Evolutionary conservation across 2,329 filamentous ascomycete species (phyloP).

Genomic region (Trichophyton schoenleinii): DNA sequence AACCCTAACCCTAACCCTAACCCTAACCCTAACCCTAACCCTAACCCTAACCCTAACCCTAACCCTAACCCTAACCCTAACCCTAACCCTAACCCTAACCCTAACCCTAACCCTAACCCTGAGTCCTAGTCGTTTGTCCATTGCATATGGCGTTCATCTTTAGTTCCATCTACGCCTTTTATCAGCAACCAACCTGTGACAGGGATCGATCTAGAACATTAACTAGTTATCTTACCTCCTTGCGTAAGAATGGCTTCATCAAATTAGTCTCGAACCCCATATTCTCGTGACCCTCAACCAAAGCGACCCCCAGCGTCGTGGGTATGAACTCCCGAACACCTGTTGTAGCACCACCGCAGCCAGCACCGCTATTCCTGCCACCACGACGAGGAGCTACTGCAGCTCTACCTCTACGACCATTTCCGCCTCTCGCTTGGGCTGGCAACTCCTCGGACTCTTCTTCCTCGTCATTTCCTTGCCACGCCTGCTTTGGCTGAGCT

Average conservation of each 20-base stretch:
- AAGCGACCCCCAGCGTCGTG: constrained; percentile 2
- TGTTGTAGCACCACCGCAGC: neutral
- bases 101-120: no score
- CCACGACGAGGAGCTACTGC: constrained; percentile 6
- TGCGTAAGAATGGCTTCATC: constrained; percentile 5
- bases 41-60: no score
- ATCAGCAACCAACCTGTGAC: constrained; percentile 3
- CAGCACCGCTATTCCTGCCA: constrained; percentile 7
- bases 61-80: no score
- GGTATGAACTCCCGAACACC: constrained; percentile 6
- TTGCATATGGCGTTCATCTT: constrained; percentile 5
- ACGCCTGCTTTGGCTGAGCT: constrained; percentile 6
- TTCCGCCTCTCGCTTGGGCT: constrained; percentile 6
- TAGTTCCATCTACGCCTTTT: constrained; percentile 5
- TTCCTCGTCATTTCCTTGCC: constrained; percentile 7
- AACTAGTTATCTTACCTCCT: constrained; percentile 3
- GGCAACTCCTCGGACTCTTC: constrained; percentile 8
- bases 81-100: no score
- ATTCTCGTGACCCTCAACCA: constrained; percentile 5
- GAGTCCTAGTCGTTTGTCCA: constrained; percentile 5
- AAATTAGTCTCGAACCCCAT: constrained; percentile 6
- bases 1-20: no score
- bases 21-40: no score
- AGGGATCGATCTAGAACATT: constrained; percentile 4
- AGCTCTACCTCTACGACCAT: constrained; percentile 6